Conservation (phyloP, 2,329 filamentous ascomycete species). For the Gaeumannomyces sp. region DNA sequence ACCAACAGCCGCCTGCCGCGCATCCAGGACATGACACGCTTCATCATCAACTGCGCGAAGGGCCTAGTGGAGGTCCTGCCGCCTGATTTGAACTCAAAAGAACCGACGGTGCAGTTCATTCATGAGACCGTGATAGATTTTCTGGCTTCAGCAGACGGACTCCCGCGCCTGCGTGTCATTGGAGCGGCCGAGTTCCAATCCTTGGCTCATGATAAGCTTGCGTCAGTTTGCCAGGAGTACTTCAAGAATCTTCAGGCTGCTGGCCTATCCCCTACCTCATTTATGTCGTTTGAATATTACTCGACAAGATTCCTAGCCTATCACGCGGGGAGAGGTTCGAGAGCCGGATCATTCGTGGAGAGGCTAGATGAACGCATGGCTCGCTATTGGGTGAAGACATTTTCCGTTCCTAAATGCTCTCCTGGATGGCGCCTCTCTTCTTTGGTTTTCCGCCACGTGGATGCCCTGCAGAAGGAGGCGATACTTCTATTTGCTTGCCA, state of each 20-base stretch:
- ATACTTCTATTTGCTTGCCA: no score
- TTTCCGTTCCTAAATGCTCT: no score
- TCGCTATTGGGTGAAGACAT: no score
- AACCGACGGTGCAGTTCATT: slow-evolving; percentile 43
- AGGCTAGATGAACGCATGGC: no score
- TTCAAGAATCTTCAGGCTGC: slow-evolving; percentile 18
- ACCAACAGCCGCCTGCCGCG: slow-evolving; percentile 14
- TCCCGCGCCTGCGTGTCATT: slow-evolving; percentile 25
- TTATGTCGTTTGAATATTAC: background rate
- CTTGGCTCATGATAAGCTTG: slow-evolving; percentile 36
- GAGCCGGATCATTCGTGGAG: no score
- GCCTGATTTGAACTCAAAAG: slow-evolving; percentile 9
- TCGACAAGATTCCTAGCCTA: no score
- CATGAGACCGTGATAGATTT: slow-evolving; percentile 46
- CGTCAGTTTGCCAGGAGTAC: slow-evolving; percentile 35
- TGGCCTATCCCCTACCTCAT: background rate
- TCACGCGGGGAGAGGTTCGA: no score
- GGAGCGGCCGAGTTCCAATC: slow-evolving; percentile 24
- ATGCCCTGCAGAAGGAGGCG: no score
- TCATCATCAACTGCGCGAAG: slow-evolving; percentile 38
- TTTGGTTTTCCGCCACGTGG: no score
- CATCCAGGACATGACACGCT: slow-evolving; percentile 22
- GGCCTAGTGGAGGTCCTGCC: slow-evolving; percentile 39
- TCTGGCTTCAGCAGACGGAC: slow-evolving; percentile 30
- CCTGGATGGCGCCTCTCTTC: no score